Evolutionary conservation across 2,329 filamentous ascomycete genomes (phyloP).

Genomic region (Ophiostoma sp.): DNA sequence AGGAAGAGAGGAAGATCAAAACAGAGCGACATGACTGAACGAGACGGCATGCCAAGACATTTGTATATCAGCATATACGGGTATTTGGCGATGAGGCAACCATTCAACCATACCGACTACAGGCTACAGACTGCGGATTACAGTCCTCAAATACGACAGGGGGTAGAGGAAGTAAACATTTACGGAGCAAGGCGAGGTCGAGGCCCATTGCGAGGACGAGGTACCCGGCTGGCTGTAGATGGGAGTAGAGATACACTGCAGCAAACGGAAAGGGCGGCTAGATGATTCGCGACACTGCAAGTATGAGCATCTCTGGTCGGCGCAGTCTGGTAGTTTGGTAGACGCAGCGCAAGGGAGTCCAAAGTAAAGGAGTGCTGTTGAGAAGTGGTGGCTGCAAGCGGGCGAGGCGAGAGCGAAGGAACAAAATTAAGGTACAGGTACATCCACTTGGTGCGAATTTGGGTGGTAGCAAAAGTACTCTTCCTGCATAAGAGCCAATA

Average conservation of each 20-base stretch:
- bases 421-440: background rate
- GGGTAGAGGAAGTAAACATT: background rate
- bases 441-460: background rate
- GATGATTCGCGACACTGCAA: constrained; percentile 4
- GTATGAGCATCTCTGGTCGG: background rate
- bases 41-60: background rate
- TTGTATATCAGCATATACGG: constrained; percentile 1
- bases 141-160: background rate
- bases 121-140: background rate
- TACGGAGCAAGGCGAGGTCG: background rate
- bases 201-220: background rate
- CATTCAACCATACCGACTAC: background rate
- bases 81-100: background rate
- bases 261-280: background rate
- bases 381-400: background rate
- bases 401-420: background rate
- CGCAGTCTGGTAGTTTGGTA: background rate
- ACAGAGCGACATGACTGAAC: background rate
- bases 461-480: background rate
- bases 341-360: background rate
- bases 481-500: background rate
- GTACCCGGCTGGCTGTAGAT: background rate
- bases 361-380: background rate
- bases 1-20: background rate
- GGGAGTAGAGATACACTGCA: background rate